Conservation (phyloP, 148 eudicot species). For the Arbutus unedo region DNA sequence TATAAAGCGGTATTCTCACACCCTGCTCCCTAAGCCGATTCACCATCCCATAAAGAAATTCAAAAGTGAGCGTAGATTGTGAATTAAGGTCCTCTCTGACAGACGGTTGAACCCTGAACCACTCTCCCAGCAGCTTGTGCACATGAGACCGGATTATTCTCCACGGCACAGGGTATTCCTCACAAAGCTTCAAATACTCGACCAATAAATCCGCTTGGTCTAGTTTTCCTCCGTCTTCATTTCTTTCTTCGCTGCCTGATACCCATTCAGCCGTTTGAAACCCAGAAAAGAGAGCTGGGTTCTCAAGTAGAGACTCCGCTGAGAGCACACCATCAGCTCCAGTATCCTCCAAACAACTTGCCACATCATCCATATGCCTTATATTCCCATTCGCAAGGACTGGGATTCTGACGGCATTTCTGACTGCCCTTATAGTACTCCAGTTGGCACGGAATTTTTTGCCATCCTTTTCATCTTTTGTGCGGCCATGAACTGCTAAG, state of each 20-base stretch:
- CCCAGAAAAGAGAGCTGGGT: conserved; percentile 93
- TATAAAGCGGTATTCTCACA: conserved; percentile 58
- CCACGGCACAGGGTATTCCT: conserved; percentile 89
- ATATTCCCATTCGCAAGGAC: conserved; percentile 91
- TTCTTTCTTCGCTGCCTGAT: conserved; percentile 27
- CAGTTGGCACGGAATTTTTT: conserved; percentile 79
- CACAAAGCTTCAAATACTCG: conserved; percentile 80
- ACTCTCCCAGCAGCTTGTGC: conserved; percentile 89
- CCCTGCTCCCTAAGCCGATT: conserved; percentile 61
- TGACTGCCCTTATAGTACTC: conserved; percentile 63
- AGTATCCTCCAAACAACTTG: conserved; percentile 66
- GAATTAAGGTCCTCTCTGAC: conserved; percentile 76
- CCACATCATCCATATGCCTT: conserved; percentile 81
- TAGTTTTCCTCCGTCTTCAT: conserved; percentile 43
- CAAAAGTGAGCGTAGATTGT: conserved; percentile 67
- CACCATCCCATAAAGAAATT: conserved; percentile 63
- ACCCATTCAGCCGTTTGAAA: conserved; percentile 84
- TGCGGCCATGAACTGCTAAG: conserved; percentile 93
- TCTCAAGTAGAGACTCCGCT: conserved; percentile 91
- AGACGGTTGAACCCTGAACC: conserved; percentile 75
- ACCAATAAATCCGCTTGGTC: conserved; percentile 71
- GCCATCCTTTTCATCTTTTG: conserved; percentile 93
- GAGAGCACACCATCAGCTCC: conserved; percentile 88
- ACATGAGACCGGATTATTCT: conserved; percentile 90
- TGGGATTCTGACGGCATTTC: conserved; percentile 71